Base-by-base conservation (phyloP, 1,284 basidiomycete species). In the Irpex sp. region DNA sequence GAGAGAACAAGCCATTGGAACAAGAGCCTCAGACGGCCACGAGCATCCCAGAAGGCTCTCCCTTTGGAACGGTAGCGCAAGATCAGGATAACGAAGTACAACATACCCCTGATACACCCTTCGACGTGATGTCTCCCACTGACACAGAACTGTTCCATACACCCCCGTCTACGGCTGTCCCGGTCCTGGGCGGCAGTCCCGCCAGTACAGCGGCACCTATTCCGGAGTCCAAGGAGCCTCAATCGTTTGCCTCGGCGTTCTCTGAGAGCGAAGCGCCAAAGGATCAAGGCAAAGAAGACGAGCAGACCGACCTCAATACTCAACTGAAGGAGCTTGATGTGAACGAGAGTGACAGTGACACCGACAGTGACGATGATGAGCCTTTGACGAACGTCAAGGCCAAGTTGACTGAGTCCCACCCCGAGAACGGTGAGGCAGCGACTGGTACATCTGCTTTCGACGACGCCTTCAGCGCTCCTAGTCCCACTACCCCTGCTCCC, bases 271-370 rank as follows among this genome's bases (percentile, higher is more conserved):
- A 49, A n/a, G 57, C 65, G 65, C 19, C 31, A 44, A 60, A n/a
- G 44, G 55, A 26, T 11, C 68, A 67, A 11, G 67, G 68, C 13
- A 64, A 69, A 0, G 60, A 64, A 37, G 73, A 73, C 37, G 73
- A 73, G 31, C 79, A 80, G 61, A 87, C 86, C 1, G 84, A 89
- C 67, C 72, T 90, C 15, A 75, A 73, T 26, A 70, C 82, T 6
- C 76, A 80, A 37, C 75, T 90, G n/a, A 83, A 85, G 63, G 89
- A 93, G 62, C 70, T 91, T 59, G 90, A 89, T 15, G 74, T 81
- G 8, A 78, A 87, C 3, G 90, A 90, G 48, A 83, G 85, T 0
- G 90, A 91, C 65, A 79, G 76, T 58, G 90, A 91, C 64, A 79
- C 76, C 58, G 80, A 82, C 49, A 83, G 82, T 54, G 81, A 84